Evolutionary conservation across 768 basidiomycete genomes (phyloP).

Genomic region (Calocera cornea): DNA sequence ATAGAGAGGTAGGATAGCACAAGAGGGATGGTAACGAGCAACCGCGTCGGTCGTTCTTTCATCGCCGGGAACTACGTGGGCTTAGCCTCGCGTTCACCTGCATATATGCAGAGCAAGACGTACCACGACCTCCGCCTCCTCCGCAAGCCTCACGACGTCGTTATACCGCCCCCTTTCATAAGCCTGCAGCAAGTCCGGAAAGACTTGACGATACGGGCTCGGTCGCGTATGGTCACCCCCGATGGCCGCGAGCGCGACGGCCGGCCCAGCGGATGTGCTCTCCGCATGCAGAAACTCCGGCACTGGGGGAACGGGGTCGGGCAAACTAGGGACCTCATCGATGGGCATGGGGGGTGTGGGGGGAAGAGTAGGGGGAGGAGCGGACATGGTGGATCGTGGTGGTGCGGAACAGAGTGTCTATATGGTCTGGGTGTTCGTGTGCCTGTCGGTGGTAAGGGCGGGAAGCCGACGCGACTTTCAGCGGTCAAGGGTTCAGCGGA

Average conservation of each 20-base stretch:
- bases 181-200: slow-evolving; percentile 30
- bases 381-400: background rate
- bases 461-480: background rate
- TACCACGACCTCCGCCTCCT: slow-evolving; percentile 38
- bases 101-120: slow-evolving; percentile 15
- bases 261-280: background rate
- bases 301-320: background rate
- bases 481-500: slow-evolving; percentile 1
- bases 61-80: slow-evolving; percentile 22
- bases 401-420: background rate
- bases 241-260: background rate
- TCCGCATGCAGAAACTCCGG: background rate
- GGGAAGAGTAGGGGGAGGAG: background rate
- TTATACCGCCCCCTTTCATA: slow-evolving; percentile 19
- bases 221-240: slow-evolving; percentile 25
- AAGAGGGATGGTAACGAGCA: slow-evolving; percentile 45
- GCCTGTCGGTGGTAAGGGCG: background rate
- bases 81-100: slow-evolving; percentile 1
- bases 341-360: background rate
- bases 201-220: slow-evolving; percentile 34
- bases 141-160: slow-evolving; percentile 27
- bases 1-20: slow-evolving; percentile 51
- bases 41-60: slow-evolving; percentile 29
- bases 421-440: background rate
- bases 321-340: background rate